A percentile compares a stretch with the other conserved stretches of the same genome.
Conservation (phyloP, 176 grass and related monocot species). For the Phyllostachys edulis region DNA sequence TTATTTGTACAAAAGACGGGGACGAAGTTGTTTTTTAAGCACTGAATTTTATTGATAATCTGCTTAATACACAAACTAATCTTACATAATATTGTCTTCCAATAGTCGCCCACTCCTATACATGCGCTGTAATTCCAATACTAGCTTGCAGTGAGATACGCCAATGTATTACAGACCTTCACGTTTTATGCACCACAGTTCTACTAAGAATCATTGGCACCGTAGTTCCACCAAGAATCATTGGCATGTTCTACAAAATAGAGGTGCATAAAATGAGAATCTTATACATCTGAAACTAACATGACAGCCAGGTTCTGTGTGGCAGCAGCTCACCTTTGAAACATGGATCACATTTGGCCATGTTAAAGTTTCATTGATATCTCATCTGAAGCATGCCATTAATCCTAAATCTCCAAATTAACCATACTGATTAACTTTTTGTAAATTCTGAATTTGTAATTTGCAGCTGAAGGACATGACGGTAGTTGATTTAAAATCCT, state of each 20-base stretch:
- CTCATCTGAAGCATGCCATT: neutral
- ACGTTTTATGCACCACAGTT: neutral
- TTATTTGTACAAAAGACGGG: neutral
- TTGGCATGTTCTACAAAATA: neutral
- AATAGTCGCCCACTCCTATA: neutral
- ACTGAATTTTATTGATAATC: neutral
- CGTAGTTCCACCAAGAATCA: neutral
- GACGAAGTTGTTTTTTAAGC: neutral
- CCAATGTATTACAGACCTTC: neutral
- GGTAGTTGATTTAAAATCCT: conserved; percentile 67
- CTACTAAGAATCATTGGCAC: neutral
- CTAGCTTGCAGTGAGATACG: neutral
- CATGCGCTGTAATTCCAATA: neutral
- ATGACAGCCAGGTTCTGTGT: neutral
- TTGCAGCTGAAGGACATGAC: conserved; percentile 85
- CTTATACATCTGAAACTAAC: neutral
- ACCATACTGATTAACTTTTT: neutral
- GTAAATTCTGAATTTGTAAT: conserved; percentile 7
- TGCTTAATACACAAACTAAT: conserved; percentile 11
- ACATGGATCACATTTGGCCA: neutral
- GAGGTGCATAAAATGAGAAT: neutral
- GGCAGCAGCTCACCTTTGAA: neutral
- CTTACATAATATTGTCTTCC: neutral
- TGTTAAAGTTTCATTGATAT: neutral
- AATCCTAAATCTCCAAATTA: neutral